Base-by-base conservation (phyloP, 1,284 basidiomycete species). In the Cerrena zonata region DNA sequence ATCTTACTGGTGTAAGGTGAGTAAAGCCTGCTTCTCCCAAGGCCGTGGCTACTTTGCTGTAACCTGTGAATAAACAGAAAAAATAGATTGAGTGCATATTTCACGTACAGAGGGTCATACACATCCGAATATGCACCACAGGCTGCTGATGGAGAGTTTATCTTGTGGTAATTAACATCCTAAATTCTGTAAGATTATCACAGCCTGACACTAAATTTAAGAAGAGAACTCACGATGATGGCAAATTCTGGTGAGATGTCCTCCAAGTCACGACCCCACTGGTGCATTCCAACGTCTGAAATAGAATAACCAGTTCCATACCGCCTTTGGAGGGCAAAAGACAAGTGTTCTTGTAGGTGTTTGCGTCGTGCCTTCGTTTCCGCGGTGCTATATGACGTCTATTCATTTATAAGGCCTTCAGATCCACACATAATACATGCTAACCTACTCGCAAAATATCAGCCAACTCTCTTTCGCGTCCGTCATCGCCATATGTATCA, bases 171-270 rank as follows among this genome's bases (percentile, higher is more conserved):
- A 7, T 22, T n/a, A 18, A 18, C 18, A 41, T 41, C 39, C 39
- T 41, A 22, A n/a, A 41, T 5, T 10, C 7, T 34, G 30, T 34
- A 34, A 34, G 30, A 34, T 34, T 7, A 36, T 36, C 30, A 34
- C 7, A 34, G 30, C 7, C 30, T 34, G 30, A 34, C 39, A 41
- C 18, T 22, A 10, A 7, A n/a, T 41, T 41, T 22, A 7, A 22
- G 15, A 25, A 18, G 30, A 18, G 24, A n/a, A 54, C 53, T n/a
- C 39, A 58, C 56, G 12, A 58, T 52, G 15, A 58, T 47, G 7
- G 45, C 49, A 42, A 56, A 52, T 37, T 58, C 55, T 10, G 50
- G n/a, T 2, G 56, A 55, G 5, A 39, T 46, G 5, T 42, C 21
- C 13, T 42, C 18, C 15, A 54, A 15, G 30, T 56, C 50, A 23